phyloP scores from a whole-genome alignment of 257 asterid genomes.

The Nicotiana sylvestris region DNA sequence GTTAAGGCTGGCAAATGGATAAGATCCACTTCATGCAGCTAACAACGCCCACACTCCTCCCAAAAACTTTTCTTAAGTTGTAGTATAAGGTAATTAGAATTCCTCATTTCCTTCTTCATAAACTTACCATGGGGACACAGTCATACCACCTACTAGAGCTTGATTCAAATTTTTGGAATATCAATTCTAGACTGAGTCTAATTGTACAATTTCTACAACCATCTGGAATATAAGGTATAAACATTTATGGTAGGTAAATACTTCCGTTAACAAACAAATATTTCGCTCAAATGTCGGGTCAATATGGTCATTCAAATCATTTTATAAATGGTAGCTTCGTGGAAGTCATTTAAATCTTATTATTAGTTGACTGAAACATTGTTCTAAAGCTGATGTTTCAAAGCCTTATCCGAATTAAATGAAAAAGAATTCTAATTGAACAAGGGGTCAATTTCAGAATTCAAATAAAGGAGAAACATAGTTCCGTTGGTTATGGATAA shows the following conservation, averaged over 20 bases:
- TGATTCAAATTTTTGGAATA: not conserved
- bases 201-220: not conserved
- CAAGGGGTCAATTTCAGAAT: not conserved
- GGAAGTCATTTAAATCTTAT: not conserved
- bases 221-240: not conserved
- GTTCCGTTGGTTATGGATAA: constrained; percentile 35
- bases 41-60: not conserved
- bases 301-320: not conserved
- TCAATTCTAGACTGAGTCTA: not conserved
- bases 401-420: not conserved
- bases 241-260: not conserved
- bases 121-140: not conserved
- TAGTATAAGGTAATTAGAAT: not conserved
- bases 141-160: not conserved
- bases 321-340: not conserved
- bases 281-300: not conserved
- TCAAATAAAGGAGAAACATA: not conserved
- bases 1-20: not conserved
- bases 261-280: not conserved
- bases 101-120: not conserved
- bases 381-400: not conserved
- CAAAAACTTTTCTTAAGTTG: too few species aligned
- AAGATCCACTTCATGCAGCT: not conserved
- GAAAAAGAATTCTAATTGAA: too few species aligned
- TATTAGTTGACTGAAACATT: not conserved